Percentiles rank a stretch among this genome's conserved stretches.
These are phyloP conservation scores for Lactarius psammicola DNA, from an alignment of 768 basidiomycete species.

Conservation along the genomic window DNA sequence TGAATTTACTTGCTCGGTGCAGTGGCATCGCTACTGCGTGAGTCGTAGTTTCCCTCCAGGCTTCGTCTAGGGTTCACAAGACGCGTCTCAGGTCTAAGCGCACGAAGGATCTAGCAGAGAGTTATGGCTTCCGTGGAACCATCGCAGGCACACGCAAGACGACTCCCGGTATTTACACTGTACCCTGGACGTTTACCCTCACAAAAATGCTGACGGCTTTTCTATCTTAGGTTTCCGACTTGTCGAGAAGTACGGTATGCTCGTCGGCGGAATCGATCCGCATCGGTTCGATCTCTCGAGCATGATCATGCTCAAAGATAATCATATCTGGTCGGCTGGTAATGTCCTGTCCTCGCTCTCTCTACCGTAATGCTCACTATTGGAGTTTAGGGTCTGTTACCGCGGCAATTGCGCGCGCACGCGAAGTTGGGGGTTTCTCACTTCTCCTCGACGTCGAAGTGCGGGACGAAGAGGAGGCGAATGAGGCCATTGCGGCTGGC, in stretches of 20 bases:
- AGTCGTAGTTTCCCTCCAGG: conserved; percentile 31
- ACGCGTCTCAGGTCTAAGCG: conserved; percentile 62
- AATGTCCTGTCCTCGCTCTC: conserved; percentile 30
- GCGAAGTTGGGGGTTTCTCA: conserved; percentile 87
- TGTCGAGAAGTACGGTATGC: conserved; percentile 98
- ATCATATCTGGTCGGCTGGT: conserved; percentile 98
- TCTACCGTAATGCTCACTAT: not conserved
- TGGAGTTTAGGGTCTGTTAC: conserved; percentile 75
- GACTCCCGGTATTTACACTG: conserved; percentile 64
- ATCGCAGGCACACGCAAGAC: conserved; percentile 97
- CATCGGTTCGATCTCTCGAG: conserved; percentile 96
- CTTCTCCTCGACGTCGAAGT: conserved; percentile 94
- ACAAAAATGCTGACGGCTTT: not conserved
- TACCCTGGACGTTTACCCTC: not conserved
- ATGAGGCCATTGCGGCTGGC: conserved; percentile 96
- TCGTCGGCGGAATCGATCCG: conserved; percentile 93
- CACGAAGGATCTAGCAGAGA: conserved; percentile 74
- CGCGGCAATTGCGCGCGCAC: conserved; percentile 79
- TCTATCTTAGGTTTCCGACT: conserved; percentile 72
- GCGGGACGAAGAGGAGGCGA: conserved; percentile 80
- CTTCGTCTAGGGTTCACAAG: not conserved
- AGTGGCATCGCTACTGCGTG: conserved; percentile 96
- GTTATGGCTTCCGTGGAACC: conserved; percentile 79
- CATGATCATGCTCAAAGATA: conserved; percentile 99
- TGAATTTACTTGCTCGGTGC: conserved; percentile 92